Evolutionary conservation across 495 filamentous ascomycete genomes (phyloP).

Genomic region (Penicillium odoratum): DNA sequence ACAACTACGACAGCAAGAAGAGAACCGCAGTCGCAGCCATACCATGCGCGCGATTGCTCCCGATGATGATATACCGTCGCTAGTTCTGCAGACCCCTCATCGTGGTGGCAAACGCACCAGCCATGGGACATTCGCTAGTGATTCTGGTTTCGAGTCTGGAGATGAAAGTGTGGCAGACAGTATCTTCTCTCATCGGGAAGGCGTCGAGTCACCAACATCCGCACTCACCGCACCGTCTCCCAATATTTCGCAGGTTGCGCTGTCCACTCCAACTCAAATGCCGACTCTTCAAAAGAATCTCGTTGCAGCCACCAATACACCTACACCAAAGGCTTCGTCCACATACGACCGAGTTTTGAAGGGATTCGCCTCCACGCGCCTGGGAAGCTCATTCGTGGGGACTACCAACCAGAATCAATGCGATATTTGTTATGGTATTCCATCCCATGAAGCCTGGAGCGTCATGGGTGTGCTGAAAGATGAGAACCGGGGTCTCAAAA

Average conservation of each 20-base stretch:
- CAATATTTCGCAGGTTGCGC: constrained; percentile 38
- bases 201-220: constrained; percentile 48
- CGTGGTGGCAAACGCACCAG: constrained; percentile 52
- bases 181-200: constrained; percentile 61
- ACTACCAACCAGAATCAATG: constrained; percentile 42
- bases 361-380: constrained; percentile 37
- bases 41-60: constrained; percentile 34
- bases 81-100: constrained; percentile 52
- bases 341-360: constrained; percentile 46
- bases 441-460: constrained; percentile 68
- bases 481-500: constrained; percentile 72
- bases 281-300: constrained; percentile 29
- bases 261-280: constrained; percentile 30
- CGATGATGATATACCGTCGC: constrained; percentile 47
- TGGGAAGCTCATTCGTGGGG: constrained; percentile 35
- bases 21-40: constrained; percentile 47
- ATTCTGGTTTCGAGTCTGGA: constrained; percentile 56
- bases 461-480: constrained; percentile 67
- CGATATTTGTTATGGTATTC: constrained; percentile 59
- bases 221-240: constrained; percentile 46
- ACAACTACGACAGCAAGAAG: constrained; percentile 52
- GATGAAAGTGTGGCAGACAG: constrained; percentile 59
- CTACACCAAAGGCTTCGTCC: constrained; percentile 34
- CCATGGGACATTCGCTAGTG: constrained; percentile 51
- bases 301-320: constrained; percentile 16